phyloP scores from a whole-genome alignment of 2,329 filamentous ascomycete species.

The Colletotrichum limetticola region DNA sequence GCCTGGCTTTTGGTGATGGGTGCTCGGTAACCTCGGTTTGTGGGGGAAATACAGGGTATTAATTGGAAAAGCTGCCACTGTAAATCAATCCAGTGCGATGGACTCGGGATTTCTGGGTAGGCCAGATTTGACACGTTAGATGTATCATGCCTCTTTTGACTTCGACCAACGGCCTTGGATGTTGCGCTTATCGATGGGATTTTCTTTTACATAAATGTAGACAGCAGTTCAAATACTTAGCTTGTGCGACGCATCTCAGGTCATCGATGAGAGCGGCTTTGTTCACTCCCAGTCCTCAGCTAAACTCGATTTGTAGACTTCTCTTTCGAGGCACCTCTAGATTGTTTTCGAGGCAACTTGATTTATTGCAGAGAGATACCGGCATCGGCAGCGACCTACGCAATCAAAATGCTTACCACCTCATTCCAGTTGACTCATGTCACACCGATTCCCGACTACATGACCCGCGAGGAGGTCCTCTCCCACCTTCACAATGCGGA shows the following conservation, averaged over 20 bases:
- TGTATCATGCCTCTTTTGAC: background rate
- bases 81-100: background rate
- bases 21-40: background rate
- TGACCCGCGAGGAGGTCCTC: slow-evolving; percentile 49
- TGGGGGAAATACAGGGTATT: no score
- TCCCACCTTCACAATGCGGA: slow-evolving; percentile 61
- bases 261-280: no score
- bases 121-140: background rate
- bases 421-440: slow-evolving; percentile 53
- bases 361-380: background rate
- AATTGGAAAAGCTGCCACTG: no score
- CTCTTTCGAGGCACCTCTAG: background rate
- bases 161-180: background rate
- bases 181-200: background rate
- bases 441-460: slow-evolving; percentile 52
- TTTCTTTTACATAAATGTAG: background rate
- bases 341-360: no score
- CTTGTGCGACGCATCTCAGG: background rate
- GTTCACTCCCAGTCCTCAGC: background rate
- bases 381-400: background rate
- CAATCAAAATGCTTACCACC: slow-evolving; percentile 53
- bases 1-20: no score
- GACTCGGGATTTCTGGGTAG: background rate
- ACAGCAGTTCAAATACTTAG: background rate
- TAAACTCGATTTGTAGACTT: background rate